Evolutionary conservation across 768 basidiomycete species (phyloP), one percentile per base, ranked within the genome.

Genomic region (Tylopilus rubrobrunneus): DNA sequence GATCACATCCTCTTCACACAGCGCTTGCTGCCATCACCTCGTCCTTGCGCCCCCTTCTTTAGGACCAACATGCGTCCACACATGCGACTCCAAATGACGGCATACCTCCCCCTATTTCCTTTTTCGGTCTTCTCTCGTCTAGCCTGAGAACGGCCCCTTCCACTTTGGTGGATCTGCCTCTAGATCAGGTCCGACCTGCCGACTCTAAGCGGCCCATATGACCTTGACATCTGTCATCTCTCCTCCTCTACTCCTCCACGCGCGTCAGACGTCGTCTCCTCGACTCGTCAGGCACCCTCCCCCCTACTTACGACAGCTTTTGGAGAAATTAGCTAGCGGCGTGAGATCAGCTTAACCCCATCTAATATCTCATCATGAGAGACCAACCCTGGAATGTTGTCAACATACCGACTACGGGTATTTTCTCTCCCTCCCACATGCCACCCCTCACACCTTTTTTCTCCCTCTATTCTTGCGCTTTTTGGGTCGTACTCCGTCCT

Each of bases 391-490:
- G 34, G 34, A 34, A 15, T 14, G 14, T 31, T 31, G 31, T 31
- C 10, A 11, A 31, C 31, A 31, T 14, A 34, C 34, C 34, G 6
- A 34, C 34, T 34, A 34, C 14, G 34, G 31, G 34, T 34, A 15
- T 34, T 34, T 34, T 34, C 33, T 29, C 9, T 15, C 34, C 7
- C 1, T 28, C 19, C 27, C 4, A 8, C 33, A 15, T n/a, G 12
- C 19, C 17, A 15, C n/a, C 21, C 15, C 7, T 56, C 40, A 57
- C 11, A n/a, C 53, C 49, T 54, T 60, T 48, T 56, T 67, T 52
- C 36, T 58, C 31, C 65, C 65, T 23, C 45, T 59, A 17, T 23
- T 52, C 58, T 57, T 67, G 47, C 57, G 62, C 52, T 56, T 66
- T 50, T 47, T 67, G n/a, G 42, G 25, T 46, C 44, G 52, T 23